Base-by-base conservation (phyloP, 768 basidiomycete genomes). In the Crepidotus variabilis region DNA sequence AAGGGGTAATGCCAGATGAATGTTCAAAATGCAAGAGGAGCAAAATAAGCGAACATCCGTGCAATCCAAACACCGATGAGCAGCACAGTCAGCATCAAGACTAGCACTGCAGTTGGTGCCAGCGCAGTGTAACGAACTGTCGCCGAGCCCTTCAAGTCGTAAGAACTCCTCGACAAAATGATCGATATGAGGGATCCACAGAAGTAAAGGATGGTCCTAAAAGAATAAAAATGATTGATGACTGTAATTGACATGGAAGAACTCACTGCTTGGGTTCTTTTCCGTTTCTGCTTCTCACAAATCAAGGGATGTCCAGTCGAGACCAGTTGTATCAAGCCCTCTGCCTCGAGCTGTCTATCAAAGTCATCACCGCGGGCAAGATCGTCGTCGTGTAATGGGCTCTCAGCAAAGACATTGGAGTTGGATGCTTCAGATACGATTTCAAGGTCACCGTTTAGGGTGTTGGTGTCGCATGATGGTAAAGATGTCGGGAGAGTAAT, bases 41-140 rank as follows among this genome's bases (percentile, higher is more conserved):
- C 62, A 64, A 3, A 57, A 52, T 21, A 63, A 51, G 1, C 51
- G 47, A 2, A 23, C 13, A 1, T 20, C 43, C 14, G 39, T n/a
- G 22, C 67, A 68, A 39, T 64, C 65, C 4, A 60, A 14, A 32
- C 67, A 68, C 0, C 57, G 58, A 47, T 59, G 55, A 9, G n/a
- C 51, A 9, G 36, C 36, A 16, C 23, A 46, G 20, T 23, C 22
- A 13, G 36, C 21, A 20, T 21, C 36, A 23, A 43, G 21, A 35
- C 46, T 3, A 35, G 21, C 6, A 34, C 51, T 5, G 47, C 53
- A 24, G 33, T 18, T 7, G 39, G 2, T 1, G 3, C 7, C 10
- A 16, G 55, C 51, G 49, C 56, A 59, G 11, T 8, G 46, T 10
- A 16, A 24, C 11, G 28, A 2, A 32, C 32, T 43, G 45, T 60